Conservation (phyloP, 768 basidiomycete genomes). For the Boletus sp. region DNA sequence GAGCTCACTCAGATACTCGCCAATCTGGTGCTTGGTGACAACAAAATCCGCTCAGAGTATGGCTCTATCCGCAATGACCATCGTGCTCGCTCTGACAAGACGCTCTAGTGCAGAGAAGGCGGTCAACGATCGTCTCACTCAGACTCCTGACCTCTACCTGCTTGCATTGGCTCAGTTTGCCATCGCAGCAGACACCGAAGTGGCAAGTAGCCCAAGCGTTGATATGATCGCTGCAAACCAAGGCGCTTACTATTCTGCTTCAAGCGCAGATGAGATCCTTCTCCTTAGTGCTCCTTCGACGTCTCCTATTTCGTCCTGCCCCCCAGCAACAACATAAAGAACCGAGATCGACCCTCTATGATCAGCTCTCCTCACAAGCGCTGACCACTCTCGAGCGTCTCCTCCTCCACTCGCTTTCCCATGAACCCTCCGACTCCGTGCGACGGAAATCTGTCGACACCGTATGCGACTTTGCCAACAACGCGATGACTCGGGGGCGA, state of each 20-base stretch:
- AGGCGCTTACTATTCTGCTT: conserved; percentile 8
- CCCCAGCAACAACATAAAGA: conserved; percentile 35
- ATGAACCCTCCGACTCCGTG: conserved; percentile 58
- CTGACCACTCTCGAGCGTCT: conserved; percentile 69
- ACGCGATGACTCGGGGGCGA: conserved; percentile 69
- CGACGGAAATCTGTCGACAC: conserved; percentile 74
- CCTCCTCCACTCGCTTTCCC: conserved; percentile 64
- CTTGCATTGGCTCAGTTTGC: conserved; percentile 80
- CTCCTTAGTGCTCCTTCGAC: conserved; percentile 75
- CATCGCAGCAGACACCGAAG: conserved; percentile 72
- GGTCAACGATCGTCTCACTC: conserved; percentile 75
- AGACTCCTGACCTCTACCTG: conserved; percentile 76
- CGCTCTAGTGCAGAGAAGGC: conserved; percentile 66
- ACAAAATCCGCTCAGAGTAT: conserved; percentile 74
- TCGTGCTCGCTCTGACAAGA: conserved; percentile 8
- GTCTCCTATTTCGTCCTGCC: conserved; percentile 69
- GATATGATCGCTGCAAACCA: not conserved
- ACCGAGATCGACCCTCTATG: conserved; percentile 64
- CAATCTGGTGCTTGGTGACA: conserved; percentile 82
- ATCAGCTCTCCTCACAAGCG: conserved; percentile 67
- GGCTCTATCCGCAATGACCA: not conserved
- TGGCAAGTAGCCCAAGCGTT: conserved; percentile 47
- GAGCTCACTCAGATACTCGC: conserved; percentile 84
- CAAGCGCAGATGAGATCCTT: conserved; percentile 75
- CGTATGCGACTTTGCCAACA: conserved; percentile 71